These are phyloP conservation scores for Microstegium vimineum DNA, from an alignment of 176 grass and related monocot genomes.

Conservation along the genomic window DNA sequence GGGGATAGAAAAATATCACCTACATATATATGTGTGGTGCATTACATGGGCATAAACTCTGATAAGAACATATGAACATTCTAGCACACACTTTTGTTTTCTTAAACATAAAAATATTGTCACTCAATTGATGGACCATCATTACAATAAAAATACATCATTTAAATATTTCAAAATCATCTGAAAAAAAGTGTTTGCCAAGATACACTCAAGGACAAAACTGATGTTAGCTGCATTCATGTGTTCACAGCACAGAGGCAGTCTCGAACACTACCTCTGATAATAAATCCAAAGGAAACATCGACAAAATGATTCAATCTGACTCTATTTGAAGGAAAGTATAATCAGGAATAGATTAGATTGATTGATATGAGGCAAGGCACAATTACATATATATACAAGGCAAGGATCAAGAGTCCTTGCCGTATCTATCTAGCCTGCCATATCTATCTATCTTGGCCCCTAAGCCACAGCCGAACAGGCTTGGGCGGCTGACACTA, in stretches of 20 bases:
- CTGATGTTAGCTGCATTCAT: not conserved
- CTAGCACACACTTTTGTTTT: not conserved
- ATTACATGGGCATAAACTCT: not conserved
- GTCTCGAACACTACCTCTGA: not conserved
- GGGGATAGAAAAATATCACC: not conserved
- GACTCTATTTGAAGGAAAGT: too few relatives aligned
- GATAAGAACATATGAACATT: not conserved
- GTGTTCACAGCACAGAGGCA: not conserved
- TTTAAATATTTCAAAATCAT: not conserved
- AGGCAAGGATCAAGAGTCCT: too few relatives aligned
- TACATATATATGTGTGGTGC: not conserved
- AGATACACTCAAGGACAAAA: not conserved
- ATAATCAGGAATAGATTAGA: too few relatives aligned
- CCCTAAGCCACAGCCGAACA: too few relatives aligned
- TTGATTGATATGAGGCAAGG: too few relatives aligned
- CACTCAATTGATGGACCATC: not conserved
- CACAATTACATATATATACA: too few relatives aligned
- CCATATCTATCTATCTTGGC: too few relatives aligned
- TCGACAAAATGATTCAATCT: not conserved
- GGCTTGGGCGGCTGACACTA: too few relatives aligned
- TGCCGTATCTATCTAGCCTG: too few relatives aligned
- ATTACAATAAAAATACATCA: not conserved
- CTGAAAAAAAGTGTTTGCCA: not conserved
- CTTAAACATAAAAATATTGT: slow-evolving; percentile 7
- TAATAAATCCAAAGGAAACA: not conserved